Base-by-base conservation (phyloP, 2,329 filamentous ascomycete species). In the Diaporthe ilicicola region DNA sequence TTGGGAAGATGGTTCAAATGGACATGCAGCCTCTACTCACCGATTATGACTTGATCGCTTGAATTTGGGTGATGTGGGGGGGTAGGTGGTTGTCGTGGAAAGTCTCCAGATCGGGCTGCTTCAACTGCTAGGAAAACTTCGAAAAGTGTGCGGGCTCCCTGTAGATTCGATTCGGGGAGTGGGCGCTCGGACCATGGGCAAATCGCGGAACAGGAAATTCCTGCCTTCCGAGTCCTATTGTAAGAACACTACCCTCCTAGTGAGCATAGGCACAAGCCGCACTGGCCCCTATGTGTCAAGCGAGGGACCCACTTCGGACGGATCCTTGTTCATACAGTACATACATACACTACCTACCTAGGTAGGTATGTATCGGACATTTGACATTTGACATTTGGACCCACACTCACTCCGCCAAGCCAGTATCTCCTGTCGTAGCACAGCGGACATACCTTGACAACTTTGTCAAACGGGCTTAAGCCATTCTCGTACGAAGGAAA, bases 1-100 rank as follows among this genome's bases (percentile, higher is more conserved):
- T 24, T 54, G 42, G 29, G 42, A 46, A 56, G 29, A 69, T 17
- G 29, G 17, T 48, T 39, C 12, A 67, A 48, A 70, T 19, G 34
- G 62, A 62, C 42, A 64, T 55, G 61, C 24, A 70, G 46, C 44
- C 64, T 69, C 61, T 70, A 72, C 70, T 72, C 70, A 72, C 70
- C 70, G 70, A 72, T 72, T 72, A 72, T 72, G 70, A 61, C 70
- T 72, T 70, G 70, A 72, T 72, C 70, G 70, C 70, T 72, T 62
- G 48, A 50, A 65, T 54, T 64, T 55, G 70, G 70, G 69, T 72
- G 62, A 62, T 70, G 66, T 73, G 70, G 69, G 70, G 51, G 55
- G 62, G 44, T 66, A 53, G 69, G 42, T 67, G 34, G 65, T 53
- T 67, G 71, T 73, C 69, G 64, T 51, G 64, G 53, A 42, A 59